Evolutionary conservation across 345 rosid genomes (phyloP), one percentile per base, ranked within the genome.

Genomic region (Eucalyptus tenuipes): DNA sequence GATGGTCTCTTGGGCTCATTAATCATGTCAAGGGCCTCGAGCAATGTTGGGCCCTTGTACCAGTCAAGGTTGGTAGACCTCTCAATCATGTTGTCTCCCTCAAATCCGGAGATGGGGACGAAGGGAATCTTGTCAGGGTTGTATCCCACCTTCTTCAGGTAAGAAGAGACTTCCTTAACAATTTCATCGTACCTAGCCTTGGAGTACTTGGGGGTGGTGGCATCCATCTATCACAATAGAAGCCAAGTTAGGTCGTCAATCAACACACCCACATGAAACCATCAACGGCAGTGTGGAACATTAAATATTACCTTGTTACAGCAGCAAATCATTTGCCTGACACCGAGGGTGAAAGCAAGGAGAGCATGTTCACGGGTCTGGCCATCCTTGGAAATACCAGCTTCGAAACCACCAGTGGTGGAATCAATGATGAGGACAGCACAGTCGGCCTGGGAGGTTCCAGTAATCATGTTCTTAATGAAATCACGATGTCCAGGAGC

Each of bases 311-410:
- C 98, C 96, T 95, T 95, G 94, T 95, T 95, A 87, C 98, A 95
- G 89, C 96, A 97, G 94, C 98, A 96, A 71, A 96, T 96, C 99
- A 94, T 95, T 88, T 95, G 99, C 90, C 64, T 95, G 47, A 97
- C 99, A 91, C 98, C 99, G 49, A 96, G 99, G 85, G 99, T 97
- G 91, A 97, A 97, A 20, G 99, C 99, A 86, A 96, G 99, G 9
- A 96, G 92, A 53, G 98, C 97, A 55, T 96, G 98, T 92, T 96
- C 96, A 89, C 97, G 96, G 81, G 98, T 95, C 93, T 95, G 98
- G 5, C 98, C 98, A 91, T 95, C 96, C 96, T 95, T 95, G 5
- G 98, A 95, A 49, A 95, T 95, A 90, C 96, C 96, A 59, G 96
- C 98, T n/a, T 95, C 98, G 14, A 95, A 95, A 92, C 97, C 97